A percentile compares a stretch with the other conserved stretches of the same genome.
Conservation (phyloP, 257 asterid species). For the Primulina eburnea region DNA sequence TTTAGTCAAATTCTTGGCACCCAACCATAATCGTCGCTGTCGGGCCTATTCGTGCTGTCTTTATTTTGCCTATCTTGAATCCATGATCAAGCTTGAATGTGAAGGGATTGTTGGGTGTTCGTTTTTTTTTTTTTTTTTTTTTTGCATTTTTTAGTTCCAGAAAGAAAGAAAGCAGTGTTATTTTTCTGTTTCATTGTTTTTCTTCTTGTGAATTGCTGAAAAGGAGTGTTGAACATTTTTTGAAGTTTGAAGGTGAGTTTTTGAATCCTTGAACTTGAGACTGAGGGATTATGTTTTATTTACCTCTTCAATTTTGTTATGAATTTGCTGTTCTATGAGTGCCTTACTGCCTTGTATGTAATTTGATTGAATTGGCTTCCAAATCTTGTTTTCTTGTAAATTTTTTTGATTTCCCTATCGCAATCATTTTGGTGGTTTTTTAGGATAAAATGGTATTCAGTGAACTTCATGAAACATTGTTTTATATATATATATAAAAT, state of each 20-base stretch:
- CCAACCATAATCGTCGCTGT: constrained; percentile 32
- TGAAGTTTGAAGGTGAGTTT: constrained; percentile 30
- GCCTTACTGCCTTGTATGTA: constrained; percentile 4
- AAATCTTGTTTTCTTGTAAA: constrained; percentile 11
- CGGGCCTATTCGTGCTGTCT: constrained; percentile 33
- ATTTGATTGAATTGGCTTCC: constrained; percentile 13
- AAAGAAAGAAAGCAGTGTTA: constrained; percentile 7
- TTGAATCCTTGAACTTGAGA: constrained; percentile 19
- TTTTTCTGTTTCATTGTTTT: constrained; percentile 26
- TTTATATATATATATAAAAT: constrained; percentile 12
- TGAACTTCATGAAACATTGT: constrained; percentile 17
- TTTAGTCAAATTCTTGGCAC: constrained; percentile 45
- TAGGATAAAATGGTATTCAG: constrained; percentile 26
- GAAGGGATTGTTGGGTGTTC: constrained; percentile 30
- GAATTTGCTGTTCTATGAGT: constrained; percentile 2
- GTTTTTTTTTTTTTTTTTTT: constrained; percentile 15
- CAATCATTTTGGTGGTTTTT: constrained; percentile 24
- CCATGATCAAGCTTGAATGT: constrained; percentile 38
- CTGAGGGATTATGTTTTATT: background rate
- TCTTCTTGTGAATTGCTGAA: constrained; percentile 30
- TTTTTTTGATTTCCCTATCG: constrained; percentile 6
- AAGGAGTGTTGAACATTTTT: constrained; percentile 19
- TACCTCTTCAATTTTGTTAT: background rate
- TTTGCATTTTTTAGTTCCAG: constrained; percentile 19
- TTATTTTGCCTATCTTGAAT: constrained; percentile 31